Base-by-base conservation (phyloP, 2,329 filamentous ascomycete species). In the Fusarium sp. region DNA sequence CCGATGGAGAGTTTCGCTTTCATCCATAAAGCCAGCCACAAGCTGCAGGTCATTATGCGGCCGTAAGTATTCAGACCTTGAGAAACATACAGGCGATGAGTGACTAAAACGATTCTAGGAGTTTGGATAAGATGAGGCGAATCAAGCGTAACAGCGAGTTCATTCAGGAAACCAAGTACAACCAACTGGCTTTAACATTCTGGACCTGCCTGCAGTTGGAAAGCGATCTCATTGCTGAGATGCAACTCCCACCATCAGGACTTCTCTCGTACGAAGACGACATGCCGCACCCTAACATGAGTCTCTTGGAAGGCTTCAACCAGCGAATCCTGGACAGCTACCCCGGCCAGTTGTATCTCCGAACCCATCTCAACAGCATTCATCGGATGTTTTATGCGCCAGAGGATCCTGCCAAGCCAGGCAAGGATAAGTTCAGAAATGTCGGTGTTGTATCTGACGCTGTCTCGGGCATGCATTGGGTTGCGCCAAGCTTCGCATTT, bases 161-260 rank as follows among this genome's bases (percentile, higher is more conserved):
- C 69, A 78, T 83, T 29, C 79, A 78, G 37, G 83, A 81, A 37
- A 78, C 76, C 58, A 79, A 78, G 69, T 77, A 79, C 71, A 92
- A 94, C 74, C 83, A 90, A 57, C 83, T 91, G 35, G 83, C 91
- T 15, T 85, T 96, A 71, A 91, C 93, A 1, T 97, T 94, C 73
- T 98, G 95, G 95, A 96, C 94, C 10, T 97, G 93, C 76, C 82
- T 97, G 66, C 95, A 98, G 75, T 84, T 98, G 13, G 95, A 98
- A 79, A 97, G 94, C 78, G 95, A 98, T 77, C 93, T 98, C 43
- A 85, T 97, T 45, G 96, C 96, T 5, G 96, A 99, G 78, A 84
- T 98, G 60, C 86, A 83, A 17, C 80, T 88, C 5, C 86, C 87
- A 2, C 87, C 87, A 5, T 89, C 88, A 1, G 85, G 85, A 3